Conservation (phyloP, 2,329 filamentous ascomycete genomes). For the Cordyceps farinosa region DNA sequence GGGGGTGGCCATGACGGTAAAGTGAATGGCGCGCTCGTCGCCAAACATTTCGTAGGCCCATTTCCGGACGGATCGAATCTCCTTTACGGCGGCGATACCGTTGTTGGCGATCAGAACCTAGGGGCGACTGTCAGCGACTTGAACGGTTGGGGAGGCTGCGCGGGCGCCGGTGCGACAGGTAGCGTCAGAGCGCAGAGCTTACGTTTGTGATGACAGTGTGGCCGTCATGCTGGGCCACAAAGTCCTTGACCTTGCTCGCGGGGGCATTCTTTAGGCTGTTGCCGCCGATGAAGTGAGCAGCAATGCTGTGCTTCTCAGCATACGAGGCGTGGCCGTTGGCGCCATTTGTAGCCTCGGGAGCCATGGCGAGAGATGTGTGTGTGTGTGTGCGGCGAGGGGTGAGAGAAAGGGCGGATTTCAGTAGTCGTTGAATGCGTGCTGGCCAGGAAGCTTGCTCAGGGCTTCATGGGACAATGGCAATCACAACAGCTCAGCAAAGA, state of each 20-base stretch:
- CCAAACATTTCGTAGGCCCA: slow-evolving; percentile 99
- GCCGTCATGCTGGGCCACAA: slow-evolving; percentile 82
- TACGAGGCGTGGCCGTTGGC: slow-evolving; percentile 62
- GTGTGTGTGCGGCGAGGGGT: slow-evolving; percentile 22
- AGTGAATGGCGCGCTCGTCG: slow-evolving; percentile 96
- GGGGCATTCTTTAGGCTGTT: slow-evolving; percentile 80
- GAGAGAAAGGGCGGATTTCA: not conserved
- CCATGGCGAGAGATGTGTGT: slow-evolving; percentile 40
- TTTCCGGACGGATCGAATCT: slow-evolving; percentile 98
- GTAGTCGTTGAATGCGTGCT: slow-evolving; percentile 9
- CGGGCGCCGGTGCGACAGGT: too few relatives aligned
- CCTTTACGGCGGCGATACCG: slow-evolving; percentile 98
- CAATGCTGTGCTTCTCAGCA: slow-evolving; percentile 76
- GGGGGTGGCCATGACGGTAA: slow-evolving; percentile 98
- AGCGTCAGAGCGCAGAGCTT: slow-evolving; percentile 37
- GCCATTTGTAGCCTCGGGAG: slow-evolving; percentile 42
- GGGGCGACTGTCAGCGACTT: not conserved
- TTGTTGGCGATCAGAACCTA: slow-evolving; percentile 99
- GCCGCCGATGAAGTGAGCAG: slow-evolving; percentile 94
- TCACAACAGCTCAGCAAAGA: not conserved
- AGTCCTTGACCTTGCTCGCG: slow-evolving; percentile 90
- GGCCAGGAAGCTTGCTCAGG: slow-evolving; percentile 11
- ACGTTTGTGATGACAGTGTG: slow-evolving; percentile 99
- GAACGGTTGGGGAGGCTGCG: too few relatives aligned
- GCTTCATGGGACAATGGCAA: slow-evolving; percentile 8